Conservation (phyloP, 1,284 basidiomycete genomes). For the Ganoderma resinaceum region DNA sequence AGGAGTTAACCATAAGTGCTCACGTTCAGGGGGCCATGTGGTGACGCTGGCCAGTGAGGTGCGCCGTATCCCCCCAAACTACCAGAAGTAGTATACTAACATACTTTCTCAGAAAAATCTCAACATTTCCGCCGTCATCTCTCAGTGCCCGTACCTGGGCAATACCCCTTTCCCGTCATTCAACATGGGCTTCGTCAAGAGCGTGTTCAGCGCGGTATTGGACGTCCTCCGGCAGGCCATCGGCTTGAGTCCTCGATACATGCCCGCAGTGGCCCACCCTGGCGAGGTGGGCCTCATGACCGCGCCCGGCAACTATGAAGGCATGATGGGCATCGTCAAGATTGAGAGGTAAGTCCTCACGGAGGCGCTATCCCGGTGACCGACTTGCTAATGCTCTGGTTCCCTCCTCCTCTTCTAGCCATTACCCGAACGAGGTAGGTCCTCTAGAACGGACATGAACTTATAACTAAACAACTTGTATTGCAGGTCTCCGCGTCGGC, state of each 20-base stretch:
- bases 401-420: neutral
- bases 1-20: neutral
- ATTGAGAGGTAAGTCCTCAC: constrained; percentile 9
- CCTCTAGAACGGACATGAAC: too few relatives aligned
- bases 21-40: constrained; percentile 43
- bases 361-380: neutral
- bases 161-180: constrained; percentile 15
- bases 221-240: constrained; percentile 43
- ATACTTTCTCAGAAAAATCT: constrained; percentile 33
- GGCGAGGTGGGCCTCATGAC: constrained; percentile 26
- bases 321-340: constrained; percentile 13
- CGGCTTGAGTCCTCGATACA: constrained; percentile 44
- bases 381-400: neutral
- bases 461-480: neutral
- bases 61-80: constrained; percentile 1
- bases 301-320: constrained; percentile 12
- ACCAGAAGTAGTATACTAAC: neutral
- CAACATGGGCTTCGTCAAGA: constrained; percentile 33
- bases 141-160: constrained; percentile 47
- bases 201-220: constrained; percentile 33
- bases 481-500: constrained; percentile 25
- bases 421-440: constrained; percentile 24
- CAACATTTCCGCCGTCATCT: constrained; percentile 41
- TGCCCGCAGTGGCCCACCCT: constrained; percentile 33
- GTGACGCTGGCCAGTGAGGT: constrained; percentile 44